Base-by-base conservation (phyloP, 192 early-diverging fungal species). In the Coemansia sp. region DNA sequence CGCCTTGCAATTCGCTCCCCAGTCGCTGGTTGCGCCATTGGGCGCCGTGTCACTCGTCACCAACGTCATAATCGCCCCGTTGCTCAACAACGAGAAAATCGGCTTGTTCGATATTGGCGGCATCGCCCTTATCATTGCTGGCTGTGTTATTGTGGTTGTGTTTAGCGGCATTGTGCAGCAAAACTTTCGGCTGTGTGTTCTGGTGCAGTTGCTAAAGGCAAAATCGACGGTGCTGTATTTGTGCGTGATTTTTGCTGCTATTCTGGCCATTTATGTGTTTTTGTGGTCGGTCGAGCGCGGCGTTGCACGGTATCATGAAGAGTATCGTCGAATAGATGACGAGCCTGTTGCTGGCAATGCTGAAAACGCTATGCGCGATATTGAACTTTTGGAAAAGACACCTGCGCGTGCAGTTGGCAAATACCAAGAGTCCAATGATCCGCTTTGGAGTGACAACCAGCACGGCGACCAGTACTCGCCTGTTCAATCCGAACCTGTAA, bases 11-110 rank as follows among this genome's bases (percentile, higher is more conserved):
- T 93, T 90, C 73, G 91, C 91, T 11, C 86, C 91, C 0, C 91
- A 93, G 74, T 93, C 91, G 5, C 67, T 93, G 32, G 84, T 90
- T 8, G 91, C 89, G 0, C 88, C 91, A 2, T 76, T 93, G n/a
- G 88, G 90, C 8, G 88, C 87, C 14, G 84, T 91, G 11, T 87
- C 91, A 0, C 79, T 93, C n/a, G 89, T 93, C 12, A 84, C 88
- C 2, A 93, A 93, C 57, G 87, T 92, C 35, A 86, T 93, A 50
- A 73, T 90, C 15, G 91, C 91, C 5, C 91, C 91, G 2, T 59
- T 89, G 9, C 75, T 93, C 49, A 91, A 93, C 76, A 82, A 86
- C 62, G 89, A 93, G 58, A 78, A 77, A 27, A 85, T 89, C 45
- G 80, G 85, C 3, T 67, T 79, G 69, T 87, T 75, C 66, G 91